Evolutionary conservation across 306 rosid species (phyloP), one percentile per base, ranked within the genome.

Genomic region (Oxytropis ochrocephala): DNA sequence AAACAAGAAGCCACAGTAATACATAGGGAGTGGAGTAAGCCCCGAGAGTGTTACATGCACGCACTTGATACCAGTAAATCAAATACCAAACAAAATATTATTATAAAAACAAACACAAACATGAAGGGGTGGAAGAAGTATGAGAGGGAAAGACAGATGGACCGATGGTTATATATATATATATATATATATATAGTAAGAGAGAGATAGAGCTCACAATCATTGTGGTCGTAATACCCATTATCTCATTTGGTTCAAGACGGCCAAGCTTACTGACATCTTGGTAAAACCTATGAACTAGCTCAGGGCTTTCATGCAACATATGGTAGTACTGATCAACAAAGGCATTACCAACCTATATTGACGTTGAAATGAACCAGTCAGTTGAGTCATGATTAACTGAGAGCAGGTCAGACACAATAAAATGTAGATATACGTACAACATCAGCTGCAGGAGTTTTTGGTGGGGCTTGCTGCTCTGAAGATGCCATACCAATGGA

Each of bases 311-410:
- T 59, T 87, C 88, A 62, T 87, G 86, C 82, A 92, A 79, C 86
- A 92, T 89, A 70, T 75, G 89, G 73, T 92, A 92, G 73, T 87
- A 92, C 61, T 89, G 97, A 55, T 82, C 89, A 52, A 87, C 92
- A 83, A 92, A 92, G n/a, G 96, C 97, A 71, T 85, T 78, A 1
- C 97, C 96, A 69, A 92, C 97, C 97, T 92, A 72, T 3, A 74
- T 44, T 47, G 32, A 5, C 11, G n/a, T 57, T 17, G 24, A 54
- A 67, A 17, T 12, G 35, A 72, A 75, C 46, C 46, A 14, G 41
- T 72, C 72, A 80, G 16, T 53, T 56, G 9, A 1, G 3, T 4
- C 0, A 18, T 11, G 7, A 32, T 24, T 0, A 38, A 13, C n/a
- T n/a, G n/a, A n/a, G n/a, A 21, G 5, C 43, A 67, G 4, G 18